These are phyloP conservation scores for barley (Hordeum vulgare) DNA, from an alignment of 176 grass and related monocot species.

Conservation along the genomic window DNA sequence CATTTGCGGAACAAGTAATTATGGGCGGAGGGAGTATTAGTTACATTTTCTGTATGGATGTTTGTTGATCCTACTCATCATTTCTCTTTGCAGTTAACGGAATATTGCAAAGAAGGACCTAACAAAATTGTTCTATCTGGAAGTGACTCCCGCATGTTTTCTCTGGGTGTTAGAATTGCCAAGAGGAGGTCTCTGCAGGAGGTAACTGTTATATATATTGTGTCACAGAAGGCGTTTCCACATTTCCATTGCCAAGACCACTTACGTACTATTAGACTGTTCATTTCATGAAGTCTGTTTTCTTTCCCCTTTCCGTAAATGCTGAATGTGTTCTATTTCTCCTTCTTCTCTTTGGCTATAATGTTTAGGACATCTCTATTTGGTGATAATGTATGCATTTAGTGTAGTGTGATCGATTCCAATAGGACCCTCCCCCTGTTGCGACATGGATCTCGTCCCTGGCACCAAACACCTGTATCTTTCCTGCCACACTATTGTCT, in stretches of 20 bases:
- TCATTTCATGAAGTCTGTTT: neutral
- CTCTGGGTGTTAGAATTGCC: constrained; percentile 69
- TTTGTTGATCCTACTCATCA: neutral
- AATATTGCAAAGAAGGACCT: constrained; percentile 40
- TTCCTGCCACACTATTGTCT: neutral
- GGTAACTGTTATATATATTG: constrained; percentile 21
- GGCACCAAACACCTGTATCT: neutral
- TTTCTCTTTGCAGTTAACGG: constrained; percentile 36
- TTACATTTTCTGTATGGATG: neutral
- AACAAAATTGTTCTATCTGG: constrained; percentile 62
- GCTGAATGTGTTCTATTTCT: neutral
- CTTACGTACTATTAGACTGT: neutral
- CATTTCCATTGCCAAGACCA: neutral
- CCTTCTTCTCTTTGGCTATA: neutral
- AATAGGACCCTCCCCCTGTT: neutral
- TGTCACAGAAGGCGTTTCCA: neutral
- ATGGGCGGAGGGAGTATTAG: neutral
- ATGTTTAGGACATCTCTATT: neutral
- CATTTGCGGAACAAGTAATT: too few relatives aligned
- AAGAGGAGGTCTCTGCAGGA: constrained; percentile 53
- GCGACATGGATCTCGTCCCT: neutral
- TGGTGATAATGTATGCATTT: neutral
- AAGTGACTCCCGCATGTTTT: constrained; percentile 56
- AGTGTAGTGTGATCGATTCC: neutral
- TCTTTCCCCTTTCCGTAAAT: neutral